A percentile compares a stretch with the other conserved stretches of the same genome.
Conservation (phyloP, 78 protist species). For the Cavenderia fasciculata region DNA sequence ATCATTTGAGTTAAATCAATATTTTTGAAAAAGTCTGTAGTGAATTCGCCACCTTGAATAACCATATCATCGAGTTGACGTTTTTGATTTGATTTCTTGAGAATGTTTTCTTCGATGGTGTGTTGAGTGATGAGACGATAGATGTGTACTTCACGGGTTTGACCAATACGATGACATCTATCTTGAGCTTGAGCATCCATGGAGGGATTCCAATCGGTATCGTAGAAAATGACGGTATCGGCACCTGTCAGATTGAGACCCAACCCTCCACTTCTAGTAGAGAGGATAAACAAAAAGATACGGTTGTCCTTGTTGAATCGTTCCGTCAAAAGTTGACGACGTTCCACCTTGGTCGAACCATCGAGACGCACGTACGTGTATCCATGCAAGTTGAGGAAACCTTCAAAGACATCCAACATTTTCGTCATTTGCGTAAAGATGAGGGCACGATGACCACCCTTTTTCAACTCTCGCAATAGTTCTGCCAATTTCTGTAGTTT, state of each 20-base stretch:
- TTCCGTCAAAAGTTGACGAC: constrained; percentile 91
- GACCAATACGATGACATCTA: constrained; percentile 98
- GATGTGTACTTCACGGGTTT: constrained; percentile 95
- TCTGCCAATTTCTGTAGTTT: constrained; percentile 90
- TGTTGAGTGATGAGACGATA: constrained; percentile 92
- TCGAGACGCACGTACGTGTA: constrained; percentile 95
- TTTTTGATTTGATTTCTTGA: constrained; percentile 91
- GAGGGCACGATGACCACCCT: constrained; percentile 82
- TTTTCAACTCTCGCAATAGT: constrained; percentile 82
- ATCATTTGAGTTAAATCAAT: constrained; percentile 33
- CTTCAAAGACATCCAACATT: constrained; percentile 96
- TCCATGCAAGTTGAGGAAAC: constrained; percentile 86
- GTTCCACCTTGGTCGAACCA: constrained; percentile 93
- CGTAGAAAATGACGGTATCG: constrained; percentile 98
- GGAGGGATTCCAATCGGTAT: constrained; percentile 98
- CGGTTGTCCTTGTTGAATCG: constrained; percentile 87
- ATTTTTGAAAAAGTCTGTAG: constrained; percentile 75
- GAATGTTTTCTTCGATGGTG: constrained; percentile 95
- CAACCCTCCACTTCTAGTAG: constrained; percentile 97
- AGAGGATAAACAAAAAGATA: constrained; percentile 91
- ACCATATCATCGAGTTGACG: constrained; percentile 82
- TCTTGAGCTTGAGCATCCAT: constrained; percentile 97
- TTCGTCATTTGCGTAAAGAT: constrained; percentile 95
- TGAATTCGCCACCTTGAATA: constrained; percentile 85
- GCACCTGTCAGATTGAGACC: constrained; percentile 98